Base-by-base conservation (phyloP, 2,329 filamentous ascomycete genomes). In the Curvularia lunata region DNA sequence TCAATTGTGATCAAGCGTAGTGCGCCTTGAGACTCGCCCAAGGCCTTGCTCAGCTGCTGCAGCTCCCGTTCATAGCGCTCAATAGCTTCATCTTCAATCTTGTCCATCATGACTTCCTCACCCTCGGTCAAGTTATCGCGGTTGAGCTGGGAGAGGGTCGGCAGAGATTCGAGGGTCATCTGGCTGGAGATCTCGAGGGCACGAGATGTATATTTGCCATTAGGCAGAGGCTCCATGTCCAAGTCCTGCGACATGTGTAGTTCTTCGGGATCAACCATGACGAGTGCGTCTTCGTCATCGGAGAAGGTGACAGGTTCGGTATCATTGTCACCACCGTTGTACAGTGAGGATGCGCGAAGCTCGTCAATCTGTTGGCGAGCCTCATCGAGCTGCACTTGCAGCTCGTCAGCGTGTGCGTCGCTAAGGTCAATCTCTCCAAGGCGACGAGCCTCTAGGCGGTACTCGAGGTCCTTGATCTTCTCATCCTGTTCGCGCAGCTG, bases 1-100 rank as follows among this genome's bases (percentile, higher is more conserved):
- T 81, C 78, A 21, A 82, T 76, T 9, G 75, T 70, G 13, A 82
- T 65, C 38, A 81, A 71, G 28, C 78, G 72, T 3, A 82, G 70
- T 5, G 75, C 70, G 4, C 77, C 72, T 58, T 77, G 75, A 5
- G 77, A 74, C 18, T 79, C 72, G 37, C 77, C 75, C 5, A 78
- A 72, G 53, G 79, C 69, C 12, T 68, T 66, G 46, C 67, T 72
- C 46, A 81, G 67, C 8, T 72, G 68, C 32, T 76, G 62, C 49
- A 82, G 75, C 52, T 79, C 77, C 25, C 75, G 69, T 59, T 81
- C 75, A 58, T 70, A 75, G 23, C 73, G 73, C 63, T 69, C 64
- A 25, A 72, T 62, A 7, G 73, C 70, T 50, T 78, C 71, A 46
- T 81, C 75, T 27, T 70, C 68, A 21, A 75, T 71, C 43, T 59